Conservation (phyloP, 139 green algal genomes). For the Closterium sp. region DNA sequence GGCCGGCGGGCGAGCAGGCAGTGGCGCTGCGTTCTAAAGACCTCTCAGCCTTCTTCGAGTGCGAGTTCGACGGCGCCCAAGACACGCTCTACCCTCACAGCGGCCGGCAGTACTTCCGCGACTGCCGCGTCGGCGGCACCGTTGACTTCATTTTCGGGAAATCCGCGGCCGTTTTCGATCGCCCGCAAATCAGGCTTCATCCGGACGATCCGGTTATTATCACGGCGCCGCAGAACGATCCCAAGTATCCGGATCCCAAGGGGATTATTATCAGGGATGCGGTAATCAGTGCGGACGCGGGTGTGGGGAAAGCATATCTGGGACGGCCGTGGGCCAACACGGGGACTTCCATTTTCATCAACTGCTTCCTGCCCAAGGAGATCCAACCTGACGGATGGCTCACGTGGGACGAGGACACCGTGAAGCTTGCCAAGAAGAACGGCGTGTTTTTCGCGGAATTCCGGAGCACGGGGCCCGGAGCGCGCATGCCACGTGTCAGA, state of each 20-base stretch:
- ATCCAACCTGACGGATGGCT: neutral
- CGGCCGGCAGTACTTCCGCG: slow-evolving; percentile 22
- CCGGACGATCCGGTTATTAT: neutral
- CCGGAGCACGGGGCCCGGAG: neutral
- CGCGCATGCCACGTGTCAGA: neutral
- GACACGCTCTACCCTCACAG: slow-evolving; percentile 16
- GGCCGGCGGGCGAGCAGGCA: neutral
- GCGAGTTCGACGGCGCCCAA: neutral
- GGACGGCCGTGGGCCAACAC: neutral
- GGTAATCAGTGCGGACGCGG: neutral
- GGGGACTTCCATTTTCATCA: neutral
- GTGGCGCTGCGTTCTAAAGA: neutral
- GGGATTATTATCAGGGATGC: neutral
- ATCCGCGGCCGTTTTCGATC: neutral
- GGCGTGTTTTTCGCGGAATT: neutral
- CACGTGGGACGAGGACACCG: neutral
- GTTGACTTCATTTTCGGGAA: slow-evolving; percentile 37
- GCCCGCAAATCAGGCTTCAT: neutral
- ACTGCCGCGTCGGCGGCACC: slow-evolving; percentile 19
- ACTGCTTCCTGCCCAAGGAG: neutral
- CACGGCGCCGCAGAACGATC: no score
- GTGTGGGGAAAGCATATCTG: neutral
- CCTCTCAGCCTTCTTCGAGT: neutral
- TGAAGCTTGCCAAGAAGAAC: neutral
- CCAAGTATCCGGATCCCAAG: neutral